Evolutionary conservation across 192 early-diverging fungal genomes (phyloP).

Genomic region (Mortierella hygrophila): DNA sequence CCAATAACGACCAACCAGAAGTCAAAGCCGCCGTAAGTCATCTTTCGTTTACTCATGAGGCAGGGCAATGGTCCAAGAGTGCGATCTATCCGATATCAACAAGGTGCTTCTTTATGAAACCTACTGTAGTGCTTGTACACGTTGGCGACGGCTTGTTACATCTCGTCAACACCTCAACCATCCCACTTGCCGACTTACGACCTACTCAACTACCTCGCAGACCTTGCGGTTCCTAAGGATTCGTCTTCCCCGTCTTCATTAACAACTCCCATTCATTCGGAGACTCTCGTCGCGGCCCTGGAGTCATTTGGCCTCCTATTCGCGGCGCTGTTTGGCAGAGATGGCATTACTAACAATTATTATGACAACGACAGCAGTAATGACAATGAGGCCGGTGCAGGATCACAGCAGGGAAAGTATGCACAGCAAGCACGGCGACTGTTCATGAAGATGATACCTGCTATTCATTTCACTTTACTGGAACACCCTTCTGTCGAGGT

Average conservation of each 20-base stretch:
- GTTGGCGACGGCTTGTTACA: slow-evolving; percentile 50
- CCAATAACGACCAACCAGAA: slow-evolving; percentile 56
- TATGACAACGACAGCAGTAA: neutral
- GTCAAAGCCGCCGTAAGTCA: slow-evolving; percentile 60
- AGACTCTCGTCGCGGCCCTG: slow-evolving; percentile 38
- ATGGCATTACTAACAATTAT: neutral
- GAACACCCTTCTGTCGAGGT: slow-evolving; percentile 71
- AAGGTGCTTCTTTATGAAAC: neutral
- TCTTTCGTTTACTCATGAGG: neutral
- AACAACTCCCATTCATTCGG: slow-evolving; percentile 30
- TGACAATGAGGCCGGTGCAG: neutral
- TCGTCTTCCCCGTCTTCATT: slow-evolving; percentile 8
- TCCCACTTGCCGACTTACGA: slow-evolving; percentile 53
- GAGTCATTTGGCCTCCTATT: slow-evolving; percentile 54
- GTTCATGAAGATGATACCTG: slow-evolving; percentile 64
- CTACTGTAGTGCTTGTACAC: slow-evolving; percentile 46
- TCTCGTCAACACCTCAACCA: slow-evolving; percentile 49
- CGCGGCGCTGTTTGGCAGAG: slow-evolving; percentile 36
- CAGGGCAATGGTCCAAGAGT: neutral
- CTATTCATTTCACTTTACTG: slow-evolving; percentile 63
- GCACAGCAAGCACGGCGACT: slow-evolving; percentile 39
- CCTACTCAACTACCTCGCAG: slow-evolving; percentile 46
- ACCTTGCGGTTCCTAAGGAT: slow-evolving; percentile 35
- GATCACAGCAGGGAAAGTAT: slow-evolving; percentile 23
- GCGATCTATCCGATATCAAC: neutral